These are phyloP conservation scores for Silene conica DNA, from an alignment of 148 eudicot genomes.

Conservation along the genomic window DNA sequence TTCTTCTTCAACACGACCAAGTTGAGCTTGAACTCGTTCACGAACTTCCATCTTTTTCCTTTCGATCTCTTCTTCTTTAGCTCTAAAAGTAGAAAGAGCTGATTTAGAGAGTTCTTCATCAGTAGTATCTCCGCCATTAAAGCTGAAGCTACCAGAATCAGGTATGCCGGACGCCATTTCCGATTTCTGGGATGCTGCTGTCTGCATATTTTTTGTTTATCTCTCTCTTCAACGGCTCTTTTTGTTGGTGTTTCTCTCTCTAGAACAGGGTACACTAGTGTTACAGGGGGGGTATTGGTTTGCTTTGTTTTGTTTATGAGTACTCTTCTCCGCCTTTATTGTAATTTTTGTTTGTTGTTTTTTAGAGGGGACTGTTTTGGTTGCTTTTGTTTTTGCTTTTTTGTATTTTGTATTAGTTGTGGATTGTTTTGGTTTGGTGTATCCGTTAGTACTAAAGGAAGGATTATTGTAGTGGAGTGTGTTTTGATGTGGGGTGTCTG, in stretches of 20 bases:
- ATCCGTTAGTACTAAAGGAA: not conserved
- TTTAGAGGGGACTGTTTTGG: not conserved
- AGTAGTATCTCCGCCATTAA: constrained; percentile 42
- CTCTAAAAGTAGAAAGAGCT: constrained; percentile 25
- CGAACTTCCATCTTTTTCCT: constrained; percentile 75
- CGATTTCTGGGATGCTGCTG: constrained; percentile 21
- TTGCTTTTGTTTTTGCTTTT: not conserved
- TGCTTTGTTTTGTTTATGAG: not conserved
- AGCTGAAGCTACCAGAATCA: constrained; percentile 56
- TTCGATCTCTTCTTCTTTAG: constrained; percentile 72
- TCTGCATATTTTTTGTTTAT: constrained; percentile 30
- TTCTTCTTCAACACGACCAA: constrained; percentile 86
- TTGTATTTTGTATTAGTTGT: not conserved
- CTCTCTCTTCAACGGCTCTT: constrained; percentile 7
- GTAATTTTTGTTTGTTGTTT: not conserved
- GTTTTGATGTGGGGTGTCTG: not conserved
- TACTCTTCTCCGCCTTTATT: not conserved
- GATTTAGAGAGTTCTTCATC: constrained; percentile 39
- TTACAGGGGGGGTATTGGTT: too few species aligned
- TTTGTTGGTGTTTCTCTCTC: not conserved
- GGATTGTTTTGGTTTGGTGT: not conserved
- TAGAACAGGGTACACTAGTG: not conserved
- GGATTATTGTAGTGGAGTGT: not conserved
- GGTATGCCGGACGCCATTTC: constrained; percentile 35
- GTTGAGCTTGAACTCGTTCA: constrained; percentile 73